A percentile compares a stretch with the other conserved stretches of the same genome.
Evolutionary conservation across 768 basidiomycete species (phyloP).

Genomic region (Boletus fagicola): DNA sequence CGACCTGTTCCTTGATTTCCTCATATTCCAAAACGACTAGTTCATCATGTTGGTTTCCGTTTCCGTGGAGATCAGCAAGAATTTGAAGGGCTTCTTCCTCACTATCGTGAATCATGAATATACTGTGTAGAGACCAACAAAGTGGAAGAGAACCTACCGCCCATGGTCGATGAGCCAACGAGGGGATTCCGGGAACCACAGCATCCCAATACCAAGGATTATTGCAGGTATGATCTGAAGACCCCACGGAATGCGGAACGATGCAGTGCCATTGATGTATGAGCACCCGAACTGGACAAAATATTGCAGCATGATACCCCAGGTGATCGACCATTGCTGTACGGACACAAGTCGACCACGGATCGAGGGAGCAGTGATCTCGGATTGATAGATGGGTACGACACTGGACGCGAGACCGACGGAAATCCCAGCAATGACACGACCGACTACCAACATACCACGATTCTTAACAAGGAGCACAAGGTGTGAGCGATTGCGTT

Average conservation of each 20-base stretch:
- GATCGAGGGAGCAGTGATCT: slow-evolving; percentile 68
- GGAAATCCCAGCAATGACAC: slow-evolving; percentile 64
- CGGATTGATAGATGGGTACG: slow-evolving; percentile 74
- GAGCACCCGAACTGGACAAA: slow-evolving; percentile 76
- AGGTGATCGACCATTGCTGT: slow-evolving; percentile 80
- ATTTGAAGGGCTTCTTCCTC: slow-evolving; percentile 64
- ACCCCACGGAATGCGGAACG: slow-evolving; percentile 81
- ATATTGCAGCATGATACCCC: slow-evolving; percentile 76
- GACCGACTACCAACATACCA: slow-evolving; percentile 72
- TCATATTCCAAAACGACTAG: slow-evolving; percentile 69
- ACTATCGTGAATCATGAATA: slow-evolving; percentile 12
- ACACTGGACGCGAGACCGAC: slow-evolving; percentile 65
- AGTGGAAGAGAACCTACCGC: slow-evolving; percentile 33
- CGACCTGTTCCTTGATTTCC: slow-evolving; percentile 57
- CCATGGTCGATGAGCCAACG: slow-evolving; percentile 68
- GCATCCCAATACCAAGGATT: slow-evolving; percentile 65
- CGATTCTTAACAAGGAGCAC: slow-evolving; percentile 44
- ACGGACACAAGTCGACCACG: slow-evolving; percentile 74
- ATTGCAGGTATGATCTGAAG: slow-evolving; percentile 78
- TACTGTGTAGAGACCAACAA: not conserved
- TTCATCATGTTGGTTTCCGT: slow-evolving; percentile 53
- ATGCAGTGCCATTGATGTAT: slow-evolving; percentile 60
- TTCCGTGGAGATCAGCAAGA: slow-evolving; percentile 69
- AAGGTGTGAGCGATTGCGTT: not conserved
- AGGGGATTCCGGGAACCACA: slow-evolving; percentile 66